These are phyloP conservation scores for Botrytis pseudocinerea DNA, from an alignment of 2,329 filamentous ascomycete genomes.

Conservation along the genomic window DNA sequence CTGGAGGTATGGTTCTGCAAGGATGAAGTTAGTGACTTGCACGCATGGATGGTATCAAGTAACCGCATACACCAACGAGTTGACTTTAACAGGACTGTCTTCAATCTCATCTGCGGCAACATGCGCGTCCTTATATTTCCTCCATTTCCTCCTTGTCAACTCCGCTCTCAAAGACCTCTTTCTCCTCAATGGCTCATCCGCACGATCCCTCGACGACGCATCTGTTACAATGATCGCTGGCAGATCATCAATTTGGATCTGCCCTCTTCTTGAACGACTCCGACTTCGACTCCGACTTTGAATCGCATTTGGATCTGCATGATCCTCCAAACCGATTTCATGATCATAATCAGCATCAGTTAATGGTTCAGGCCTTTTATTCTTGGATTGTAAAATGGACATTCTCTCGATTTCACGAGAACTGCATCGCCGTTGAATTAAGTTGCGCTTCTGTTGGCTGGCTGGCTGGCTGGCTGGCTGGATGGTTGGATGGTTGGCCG, in stretches of 20 bases:
- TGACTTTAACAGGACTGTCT: conserved; percentile 7
- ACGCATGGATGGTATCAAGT: neutral
- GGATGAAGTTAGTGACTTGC: neutral
- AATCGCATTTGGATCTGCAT: conserved; percentile 27
- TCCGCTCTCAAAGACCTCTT: conserved; percentile 33
- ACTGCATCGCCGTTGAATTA: conserved; percentile 19
- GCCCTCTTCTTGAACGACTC: conserved; percentile 27
- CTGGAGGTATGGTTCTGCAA: conserved; percentile 17
- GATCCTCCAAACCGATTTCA: conserved; percentile 68
- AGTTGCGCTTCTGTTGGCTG: neutral
- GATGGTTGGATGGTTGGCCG: neutral
- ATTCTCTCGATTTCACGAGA: conserved; percentile 18
- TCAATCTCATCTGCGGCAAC: conserved; percentile 29
- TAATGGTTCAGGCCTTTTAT: conserved; percentile 49
- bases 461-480: neutral
- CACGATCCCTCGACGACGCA: conserved; percentile 33
- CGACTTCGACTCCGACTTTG: conserved; percentile 24
- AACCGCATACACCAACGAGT: conserved; percentile 14
- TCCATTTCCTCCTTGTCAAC: conserved; percentile 36
- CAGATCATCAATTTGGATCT: neutral
- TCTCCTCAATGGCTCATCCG: conserved; percentile 34
- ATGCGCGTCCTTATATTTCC: conserved; percentile 43
- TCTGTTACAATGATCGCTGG: conserved; percentile 27
- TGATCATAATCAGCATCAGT: conserved; percentile 67
- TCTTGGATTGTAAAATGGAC: conserved; percentile 21